A percentile compares a stretch with the other conserved stretches of the same genome.
Conservation (phyloP, 805 yeast species). For the Scheffersomyces amazonensis region DNA sequence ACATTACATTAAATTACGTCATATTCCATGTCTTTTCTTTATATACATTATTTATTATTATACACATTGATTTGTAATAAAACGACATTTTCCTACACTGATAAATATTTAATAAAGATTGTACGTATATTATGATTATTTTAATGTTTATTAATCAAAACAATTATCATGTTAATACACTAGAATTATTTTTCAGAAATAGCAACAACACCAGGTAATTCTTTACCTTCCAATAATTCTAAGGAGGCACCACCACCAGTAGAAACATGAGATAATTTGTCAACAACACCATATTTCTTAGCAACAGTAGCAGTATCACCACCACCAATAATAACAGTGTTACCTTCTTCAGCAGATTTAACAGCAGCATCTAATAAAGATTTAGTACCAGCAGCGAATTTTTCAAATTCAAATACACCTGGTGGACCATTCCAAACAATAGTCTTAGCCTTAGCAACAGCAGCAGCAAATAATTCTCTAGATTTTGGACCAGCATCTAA, state of each 20-base stretch:
- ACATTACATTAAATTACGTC: no score
- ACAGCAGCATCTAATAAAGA: conserved; percentile 85
- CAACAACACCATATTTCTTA: conserved; percentile 96
- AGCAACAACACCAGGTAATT: conserved; percentile 95
- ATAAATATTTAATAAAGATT: no score
- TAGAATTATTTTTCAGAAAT: conserved; percentile 60
- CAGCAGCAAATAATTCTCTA: conserved; percentile 69
- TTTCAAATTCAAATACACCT: conserved; percentile 98
- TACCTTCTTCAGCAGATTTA: conserved; percentile 79
- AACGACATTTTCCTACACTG: no score
- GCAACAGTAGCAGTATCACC: conserved; percentile 99
- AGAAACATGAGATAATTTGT: conserved; percentile 95
- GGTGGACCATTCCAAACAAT: conserved; percentile 99
- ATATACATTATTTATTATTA: no score
- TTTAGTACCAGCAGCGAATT: conserved; percentile 90
- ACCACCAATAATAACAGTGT: conserved; percentile 96
- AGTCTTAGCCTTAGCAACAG: conserved; percentile 92
- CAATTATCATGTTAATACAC: no score
- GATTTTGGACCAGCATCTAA: conserved; percentile 94
- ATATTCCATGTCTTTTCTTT: no score
- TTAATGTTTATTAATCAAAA: no score
- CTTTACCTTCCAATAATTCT: conserved; percentile 98
- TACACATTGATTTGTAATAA: no score
- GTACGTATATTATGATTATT: no score
- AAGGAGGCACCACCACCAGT: conserved; percentile 99